Evolutionary conservation across 2,329 filamentous ascomycete species (phyloP), one percentile per base, ranked within the genome.

Genomic region (Cordyceps cicadae): DNA sequence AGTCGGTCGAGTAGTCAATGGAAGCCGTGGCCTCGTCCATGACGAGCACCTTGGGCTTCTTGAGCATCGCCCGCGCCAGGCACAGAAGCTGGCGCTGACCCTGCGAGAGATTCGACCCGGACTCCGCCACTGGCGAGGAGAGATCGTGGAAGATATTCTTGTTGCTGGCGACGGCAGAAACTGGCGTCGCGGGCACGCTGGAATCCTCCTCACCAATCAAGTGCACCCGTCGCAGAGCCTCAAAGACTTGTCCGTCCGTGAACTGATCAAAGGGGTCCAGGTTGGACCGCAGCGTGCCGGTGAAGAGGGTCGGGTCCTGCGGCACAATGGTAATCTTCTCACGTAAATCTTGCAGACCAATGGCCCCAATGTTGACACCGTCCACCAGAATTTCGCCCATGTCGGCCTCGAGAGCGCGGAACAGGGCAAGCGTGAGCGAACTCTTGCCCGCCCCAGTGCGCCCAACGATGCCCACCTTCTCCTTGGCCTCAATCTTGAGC

Each of bases 1-100:
- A 82, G 69, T 99, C 94, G 2, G 94, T 99, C 5, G 87, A 88
- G 74, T 97, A 97, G 76, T 99, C 94, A 69, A 99, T 97, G 0
- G 90, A 96, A 0, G 94, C 94, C 0, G 94, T 99, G 0, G 94
- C 94, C 78, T 99, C 94, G 74, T 99, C 94, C 94, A 99, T 97
- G 70, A 99, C 88, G n/a, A 99, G 80, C 1, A 99, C 92, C 65
- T 89, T 92, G 0, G 94, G 92, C 39, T 85, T 84, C 75, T 96
- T 97, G 64, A 99, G 87, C 66, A 99, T 85, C 0, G 94, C 94
- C 60, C 94, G 87, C 0, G 93, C 94, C 11, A 99, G 85, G 71
- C 94, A 99, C 60, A 99, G 80, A 11, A 99, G 87, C 74, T 99
- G 94, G 8, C 94, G 87, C 72, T 99, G 94, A 52, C 94, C 94